These are phyloP conservation scores for Sclerotinia trifoliorum DNA, from an alignment of 2,329 filamentous ascomycete species.

Conservation along the genomic window DNA sequence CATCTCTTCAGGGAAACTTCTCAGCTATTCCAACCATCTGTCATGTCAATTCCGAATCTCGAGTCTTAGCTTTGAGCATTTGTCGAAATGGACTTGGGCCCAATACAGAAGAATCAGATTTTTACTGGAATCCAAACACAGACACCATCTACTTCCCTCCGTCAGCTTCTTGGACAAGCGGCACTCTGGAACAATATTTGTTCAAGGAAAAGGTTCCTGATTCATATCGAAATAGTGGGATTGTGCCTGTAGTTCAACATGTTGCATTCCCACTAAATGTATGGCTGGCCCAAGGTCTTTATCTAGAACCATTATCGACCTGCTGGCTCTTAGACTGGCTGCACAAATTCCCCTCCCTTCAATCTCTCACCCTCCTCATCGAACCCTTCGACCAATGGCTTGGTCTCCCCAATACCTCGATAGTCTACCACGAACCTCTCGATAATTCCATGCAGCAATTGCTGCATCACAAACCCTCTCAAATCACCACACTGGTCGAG, in stretches of 20 bases:
- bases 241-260: not conserved
- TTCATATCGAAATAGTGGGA: not conserved
- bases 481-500: not conserved
- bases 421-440: slow-evolving; percentile 1
- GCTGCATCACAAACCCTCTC: not conserved
- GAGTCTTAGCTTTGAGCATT: not conserved
- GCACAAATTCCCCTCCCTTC: not conserved
- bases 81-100: not conserved
- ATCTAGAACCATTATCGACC: not conserved
- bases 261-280: not conserved
- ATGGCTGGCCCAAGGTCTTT: not conserved
- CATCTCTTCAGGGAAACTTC: slow-evolving; percentile 18
- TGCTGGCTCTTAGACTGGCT: slow-evolving; percentile 2
- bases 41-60: slow-evolving; percentile 23
- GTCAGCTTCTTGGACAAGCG: slow-evolving; percentile 5
- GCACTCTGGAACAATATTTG: not conserved
- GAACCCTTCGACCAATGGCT: slow-evolving; percentile 12
- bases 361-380: not conserved
- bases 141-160: slow-evolving; percentile 16
- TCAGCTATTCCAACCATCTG: slow-evolving; percentile 28
- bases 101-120: not conserved
- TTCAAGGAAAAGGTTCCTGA: not conserved
- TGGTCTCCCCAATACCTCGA: not conserved
- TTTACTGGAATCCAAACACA: slow-evolving; percentile 15
- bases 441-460: not conserved